phyloP scores from a whole-genome alignment of 208 protist species.

The Crithidia expoeki region DNA sequence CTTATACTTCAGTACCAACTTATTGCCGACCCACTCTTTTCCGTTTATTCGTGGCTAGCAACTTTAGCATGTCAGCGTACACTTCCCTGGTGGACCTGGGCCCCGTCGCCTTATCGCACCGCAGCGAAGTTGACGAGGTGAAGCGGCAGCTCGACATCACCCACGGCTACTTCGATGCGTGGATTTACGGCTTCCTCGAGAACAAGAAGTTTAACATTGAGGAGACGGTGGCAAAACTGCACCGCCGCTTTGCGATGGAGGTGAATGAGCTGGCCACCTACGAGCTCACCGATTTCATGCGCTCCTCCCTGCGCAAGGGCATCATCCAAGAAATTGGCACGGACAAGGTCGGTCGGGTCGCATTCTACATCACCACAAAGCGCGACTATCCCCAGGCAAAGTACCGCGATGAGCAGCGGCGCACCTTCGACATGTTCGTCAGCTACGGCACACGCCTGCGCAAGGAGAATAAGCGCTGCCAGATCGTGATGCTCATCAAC shows the following conservation, averaged over 20 bases:
- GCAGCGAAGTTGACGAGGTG: slow-evolving; percentile 61
- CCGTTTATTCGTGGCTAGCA: too few relatives aligned
- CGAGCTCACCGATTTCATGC: slow-evolving; percentile 66
- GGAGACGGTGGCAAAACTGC: slow-evolving; percentile 72
- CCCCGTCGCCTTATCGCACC: slow-evolving; percentile 51
- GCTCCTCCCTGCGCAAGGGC: slow-evolving; percentile 49
- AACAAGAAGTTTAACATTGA: slow-evolving; percentile 82
- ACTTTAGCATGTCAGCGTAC: slow-evolving; percentile 40
- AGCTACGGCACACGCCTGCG: slow-evolving; percentile 70
- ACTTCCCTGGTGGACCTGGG: slow-evolving; percentile 60
- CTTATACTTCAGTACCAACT: too few relatives aligned
- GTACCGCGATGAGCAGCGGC: slow-evolving; percentile 47
- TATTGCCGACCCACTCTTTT: too few relatives aligned
- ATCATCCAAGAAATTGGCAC: slow-evolving; percentile 66
- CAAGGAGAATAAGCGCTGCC: slow-evolving; percentile 48
- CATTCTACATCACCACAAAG: slow-evolving; percentile 55
- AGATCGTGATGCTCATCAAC: slow-evolving; percentile 74
- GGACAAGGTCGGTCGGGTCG: slow-evolving; percentile 57
- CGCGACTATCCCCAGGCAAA: slow-evolving; percentile 50
- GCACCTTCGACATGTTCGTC: slow-evolving; percentile 70
- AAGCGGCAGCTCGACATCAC: slow-evolving; percentile 52
- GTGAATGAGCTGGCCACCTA: slow-evolving; percentile 55
- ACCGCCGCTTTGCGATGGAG: slow-evolving; percentile 70
- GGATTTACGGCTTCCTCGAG: slow-evolving; percentile 83
- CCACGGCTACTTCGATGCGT: slow-evolving; percentile 64